Evolutionary conservation across 352 stramenopile species (phyloP), one percentile per base, ranked within the genome.

Genomic region (Thraustochytrium sp.): DNA sequence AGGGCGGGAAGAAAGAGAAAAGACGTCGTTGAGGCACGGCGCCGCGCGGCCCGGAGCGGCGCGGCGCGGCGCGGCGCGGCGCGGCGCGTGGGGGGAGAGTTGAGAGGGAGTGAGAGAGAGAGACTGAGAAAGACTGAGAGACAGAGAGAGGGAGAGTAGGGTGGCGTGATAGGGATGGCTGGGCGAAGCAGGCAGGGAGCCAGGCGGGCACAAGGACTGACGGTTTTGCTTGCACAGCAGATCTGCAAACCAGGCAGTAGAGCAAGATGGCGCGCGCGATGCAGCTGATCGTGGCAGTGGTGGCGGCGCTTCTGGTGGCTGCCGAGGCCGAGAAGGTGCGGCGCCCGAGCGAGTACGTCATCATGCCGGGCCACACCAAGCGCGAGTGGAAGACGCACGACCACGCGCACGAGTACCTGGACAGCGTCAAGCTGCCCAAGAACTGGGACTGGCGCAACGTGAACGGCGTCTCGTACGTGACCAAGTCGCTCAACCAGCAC

Each of bases 401-500:
- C 0, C 68, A 80, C 2, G 68, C 42, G 0, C 68, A 80, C 46
- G 68, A 61, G n/a, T 80, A 80, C 68, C 68, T 80, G 36, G 62
- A 75, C 16, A 72, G 53, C 68, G 37, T n/a, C 36, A 89, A 95
- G n/a, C 84, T 98, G 9, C 96, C 96, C 2, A 93, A 96, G 77
- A 84, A 64, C 23, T 98, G 97, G 90, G 93, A 96, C 87, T 98
- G 96, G 95, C 91, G 93, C 56, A 93, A 98, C 85, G 88, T 98
- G 0, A 89, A 97, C 84, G 95, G 95, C 61, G 93, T 90, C 84
- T 96, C 92, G 87, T 98, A 95, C 86, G 90, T 98, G 26, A 99
- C 96, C n/a, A 97, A 95, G 90, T 94, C 96, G 86, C 95, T 98
- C 85, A 99, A 99, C 89, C 97, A 99, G 87, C 97, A 99, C 88